Evolutionary conservation across 2,329 filamentous ascomycete genomes (phyloP), one percentile per base, ranked within the genome.

Genomic region (Neonectria neomacrospora): DNA sequence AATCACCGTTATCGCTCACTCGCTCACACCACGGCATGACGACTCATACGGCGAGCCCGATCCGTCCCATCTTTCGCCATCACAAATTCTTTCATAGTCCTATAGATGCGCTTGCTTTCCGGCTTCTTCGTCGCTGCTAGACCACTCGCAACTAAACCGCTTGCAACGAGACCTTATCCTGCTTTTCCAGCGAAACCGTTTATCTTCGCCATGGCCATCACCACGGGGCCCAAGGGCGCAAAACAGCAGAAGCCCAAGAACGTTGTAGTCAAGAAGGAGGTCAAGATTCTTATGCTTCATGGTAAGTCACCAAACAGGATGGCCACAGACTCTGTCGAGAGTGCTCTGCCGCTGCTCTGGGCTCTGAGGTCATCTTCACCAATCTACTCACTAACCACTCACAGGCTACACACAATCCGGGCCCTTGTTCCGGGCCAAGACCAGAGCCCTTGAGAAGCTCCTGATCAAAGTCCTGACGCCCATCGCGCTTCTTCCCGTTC

Each of bases 371-470:
- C 34, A 3, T 37, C 47, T 50, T 50, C 28, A 32, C 26, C 20
- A 32, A 34, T 30, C 10, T 58, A 47, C 63, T 65, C 52, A 68
- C 58, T 63, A 50, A 67, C 51, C 57, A 54, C 52, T 23, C 47
- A 39, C 60, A 90, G 91, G 95, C 78, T 97, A 90, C 86, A 97
- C 95, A 8, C 95, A 98, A 83, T 96, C 92, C 28, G 94, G 94
- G 4, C 79, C 90, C 4, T 83, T 94, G 67, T 97, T 97, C 86
- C 90, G 88, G 76, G 87, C 90, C 77, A 97, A 97, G 82, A 96
- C 93, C 48, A 92, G 93, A 77, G 93, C 93, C 11, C 83, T 97
- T 1, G 88, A 94, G 72, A 97, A 97, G 78, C 83, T 90, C 57
- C 86, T 97, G 61, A 78, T 83, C 64, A 97, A 97, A 75, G 81